Conservation (phyloP, 1,284 basidiomycete species). For the Trametes sp. region DNA sequence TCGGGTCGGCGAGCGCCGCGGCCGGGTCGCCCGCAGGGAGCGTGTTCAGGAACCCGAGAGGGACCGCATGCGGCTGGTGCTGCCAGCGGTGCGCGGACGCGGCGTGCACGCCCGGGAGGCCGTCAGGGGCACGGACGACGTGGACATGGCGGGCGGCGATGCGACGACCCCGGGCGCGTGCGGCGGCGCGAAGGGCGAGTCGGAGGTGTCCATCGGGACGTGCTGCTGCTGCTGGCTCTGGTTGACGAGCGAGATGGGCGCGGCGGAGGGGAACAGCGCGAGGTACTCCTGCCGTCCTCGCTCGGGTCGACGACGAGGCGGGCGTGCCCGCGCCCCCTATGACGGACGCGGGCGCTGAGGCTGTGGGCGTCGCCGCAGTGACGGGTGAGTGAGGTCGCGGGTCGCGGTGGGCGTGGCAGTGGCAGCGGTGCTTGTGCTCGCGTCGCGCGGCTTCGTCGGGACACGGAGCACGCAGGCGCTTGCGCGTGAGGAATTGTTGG, state of each 20-base stretch:
- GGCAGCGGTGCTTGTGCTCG: too few species aligned
- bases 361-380: background rate
- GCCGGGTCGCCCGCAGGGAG: constrained; percentile 15
- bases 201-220: constrained; percentile 8
- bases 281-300: constrained; percentile 48
- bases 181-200: constrained; percentile 1
- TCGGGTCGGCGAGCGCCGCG: constrained; percentile 16
- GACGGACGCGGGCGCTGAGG: constrained; percentile 21
- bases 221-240: constrained; percentile 19
- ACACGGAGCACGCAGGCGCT: constrained; percentile 21
- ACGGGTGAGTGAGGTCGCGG: too few species aligned
- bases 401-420: constrained; percentile 27
- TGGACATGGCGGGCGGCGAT: background rate
- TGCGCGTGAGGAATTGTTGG: constrained; percentile 51
- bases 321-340: constrained; percentile 22
- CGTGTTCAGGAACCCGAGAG: constrained; percentile 22
- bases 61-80: background rate
- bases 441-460: constrained; percentile 22
- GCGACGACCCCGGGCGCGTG: background rate
- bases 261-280: constrained; percentile 46
- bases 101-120: background rate
- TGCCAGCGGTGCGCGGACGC: background rate
- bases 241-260: constrained; percentile 39
- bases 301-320: constrained; percentile 35
- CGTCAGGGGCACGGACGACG: constrained; percentile 11